Percentiles rank a stretch among this genome's conserved stretches.
Evolutionary conservation across 306 rosid species (phyloP).

Genomic region (Inga oerstediana): DNA sequence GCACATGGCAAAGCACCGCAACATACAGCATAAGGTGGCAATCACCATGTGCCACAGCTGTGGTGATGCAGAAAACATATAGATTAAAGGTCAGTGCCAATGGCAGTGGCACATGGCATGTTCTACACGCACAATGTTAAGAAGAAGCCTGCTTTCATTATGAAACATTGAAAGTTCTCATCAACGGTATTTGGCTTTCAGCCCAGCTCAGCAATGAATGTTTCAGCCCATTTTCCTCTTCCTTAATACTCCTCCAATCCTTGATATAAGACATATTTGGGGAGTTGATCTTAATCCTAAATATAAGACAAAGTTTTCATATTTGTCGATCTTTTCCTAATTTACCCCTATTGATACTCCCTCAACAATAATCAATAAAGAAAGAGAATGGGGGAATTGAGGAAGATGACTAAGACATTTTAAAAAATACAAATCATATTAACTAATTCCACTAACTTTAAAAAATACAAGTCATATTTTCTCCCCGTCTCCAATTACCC

Average conservation of each 20-base stretch:
- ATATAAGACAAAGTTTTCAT: too few relatives aligned
- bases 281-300: too few relatives aligned
- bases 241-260: not conserved
- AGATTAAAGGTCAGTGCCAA: not conserved
- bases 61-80: not conserved
- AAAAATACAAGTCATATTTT: not conserved
- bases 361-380: too few relatives aligned
- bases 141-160: not conserved
- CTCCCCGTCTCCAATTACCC: not conserved
- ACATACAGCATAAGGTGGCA: not conserved
- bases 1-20: not conserved
- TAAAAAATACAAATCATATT: too few relatives aligned
- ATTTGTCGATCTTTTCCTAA: too few relatives aligned
- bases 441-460: too few relatives aligned
- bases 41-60: constrained; percentile 4
- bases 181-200: not conserved
- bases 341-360: too few relatives aligned
- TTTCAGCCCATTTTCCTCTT: not conserved
- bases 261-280: too few relatives aligned
- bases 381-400: too few relatives aligned
- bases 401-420: too few relatives aligned
- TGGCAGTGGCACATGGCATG: not conserved
- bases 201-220: not conserved
- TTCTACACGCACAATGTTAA: not conserved
- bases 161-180: not conserved